Base-by-base conservation (phyloP, 2,329 filamentous ascomycete genomes). In the Botrytis elliptica region DNA sequence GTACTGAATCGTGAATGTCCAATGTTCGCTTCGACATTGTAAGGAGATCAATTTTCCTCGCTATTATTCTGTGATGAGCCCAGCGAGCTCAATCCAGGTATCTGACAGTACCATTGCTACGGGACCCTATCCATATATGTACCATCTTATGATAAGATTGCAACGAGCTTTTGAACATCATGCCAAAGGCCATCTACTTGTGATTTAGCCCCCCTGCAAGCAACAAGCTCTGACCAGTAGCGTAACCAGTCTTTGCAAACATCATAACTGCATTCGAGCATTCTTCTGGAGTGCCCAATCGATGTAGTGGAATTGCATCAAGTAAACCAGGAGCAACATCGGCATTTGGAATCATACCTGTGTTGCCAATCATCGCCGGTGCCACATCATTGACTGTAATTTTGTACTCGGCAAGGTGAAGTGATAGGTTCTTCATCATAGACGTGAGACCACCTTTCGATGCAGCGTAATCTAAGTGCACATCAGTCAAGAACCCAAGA, bases 311-410 rank as follows among this genome's bases (percentile, higher is more conserved):
- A 68, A 86, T 83, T 60, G 80, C 82, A 14, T 76, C 73, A 14
- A 79, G 76, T 29, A 75, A 74, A 29, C 78, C 77, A 36, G 78
- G 77, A 25, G 77, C 74, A 20, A 74, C 73, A 64, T 78, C 75
- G 9, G 76, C 71, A 83, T 74, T 55, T 14, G 82, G 81, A 74
- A 86, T 78, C 84, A 86, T 85, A 25, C 80, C 81, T 29, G 85
- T 85, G 22, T 81, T 80, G 52, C 84, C 81, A 73, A 86, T 84
- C 78, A 86, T 76, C 14, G 85, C 85, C 14, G 85, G 85, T 29
- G 85, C 85, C 22, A 86, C 82, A 52, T 83, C 84, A 76, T 86
- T 86, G 1, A 85, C 84, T 29, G 84, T 85, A 60, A 87, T 81
- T 20, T 84, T 85, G 67, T 83, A 83, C 73, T 80, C 81, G 10